Percentiles rank a stretch among this genome's conserved stretches.
Evolutionary conservation across 2,329 filamentous ascomycete species (phyloP).

Genomic region (Beauveria sp.): DNA sequence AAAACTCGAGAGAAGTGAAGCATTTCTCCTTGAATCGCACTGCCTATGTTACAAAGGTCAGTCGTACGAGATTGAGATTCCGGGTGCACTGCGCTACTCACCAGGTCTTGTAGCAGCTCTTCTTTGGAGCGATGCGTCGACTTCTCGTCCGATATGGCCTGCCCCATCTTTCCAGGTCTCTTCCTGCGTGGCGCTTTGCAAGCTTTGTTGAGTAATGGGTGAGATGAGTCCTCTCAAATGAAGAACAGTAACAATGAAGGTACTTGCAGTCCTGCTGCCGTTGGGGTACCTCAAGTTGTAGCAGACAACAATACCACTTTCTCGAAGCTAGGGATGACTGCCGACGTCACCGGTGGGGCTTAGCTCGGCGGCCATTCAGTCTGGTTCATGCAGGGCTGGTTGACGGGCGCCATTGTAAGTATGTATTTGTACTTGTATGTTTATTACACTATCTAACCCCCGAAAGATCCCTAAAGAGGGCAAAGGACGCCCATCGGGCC

Average conservation of each 20-base stretch:
- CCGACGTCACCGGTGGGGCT: slow-evolving; percentile 9
- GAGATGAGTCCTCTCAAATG: background rate
- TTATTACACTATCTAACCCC: too few species aligned
- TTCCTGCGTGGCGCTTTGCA: background rate
- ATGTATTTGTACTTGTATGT: too few species aligned
- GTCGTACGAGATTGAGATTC: background rate
- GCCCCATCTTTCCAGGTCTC: slow-evolving; percentile 37
- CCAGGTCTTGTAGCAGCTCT: slow-evolving; percentile 43
- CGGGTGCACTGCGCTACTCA: slow-evolving; percentile 23
- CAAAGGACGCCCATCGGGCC: too few species aligned
- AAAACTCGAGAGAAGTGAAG: slow-evolving; percentile 64
- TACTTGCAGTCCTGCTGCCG: background rate
- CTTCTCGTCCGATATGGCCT: slow-evolving; percentile 40
- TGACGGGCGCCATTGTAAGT: too few species aligned
- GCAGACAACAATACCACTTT: background rate
- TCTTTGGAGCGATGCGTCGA: slow-evolving; percentile 40
- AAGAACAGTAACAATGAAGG: background rate
- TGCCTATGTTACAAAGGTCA: slow-evolving; percentile 33
- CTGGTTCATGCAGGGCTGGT: background rate
- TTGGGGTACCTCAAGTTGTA: background rate
- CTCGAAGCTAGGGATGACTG: background rate
- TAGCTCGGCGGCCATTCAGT: background rate
- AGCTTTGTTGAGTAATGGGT: too few species aligned
- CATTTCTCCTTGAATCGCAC: slow-evolving; percentile 60
- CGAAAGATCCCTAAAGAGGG: too few species aligned